Percentiles rank a stretch among this genome's conserved stretches.
phyloP scores from a whole-genome alignment of 495 filamentous ascomycete species.

The Elaphomyces granulatus region DNA sequence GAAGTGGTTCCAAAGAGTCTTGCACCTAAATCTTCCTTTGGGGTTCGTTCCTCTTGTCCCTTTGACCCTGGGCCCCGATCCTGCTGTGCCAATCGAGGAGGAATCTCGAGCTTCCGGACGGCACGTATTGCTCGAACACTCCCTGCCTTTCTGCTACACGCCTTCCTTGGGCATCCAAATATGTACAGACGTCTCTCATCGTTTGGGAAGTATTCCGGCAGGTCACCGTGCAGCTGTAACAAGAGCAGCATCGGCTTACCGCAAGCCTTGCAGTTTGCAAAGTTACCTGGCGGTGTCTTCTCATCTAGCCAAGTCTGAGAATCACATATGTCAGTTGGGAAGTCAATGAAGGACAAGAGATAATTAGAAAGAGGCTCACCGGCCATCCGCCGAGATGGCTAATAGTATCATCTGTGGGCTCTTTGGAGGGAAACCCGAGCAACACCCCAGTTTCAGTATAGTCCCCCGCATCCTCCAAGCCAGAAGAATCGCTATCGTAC shows the following conservation, averaged over 20 bases:
- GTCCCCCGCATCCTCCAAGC: constrained; percentile 44
- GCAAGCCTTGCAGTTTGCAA: constrained; percentile 83
- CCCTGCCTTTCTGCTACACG: constrained; percentile 72
- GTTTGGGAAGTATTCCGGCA: constrained; percentile 70
- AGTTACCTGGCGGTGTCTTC: constrained; percentile 52
- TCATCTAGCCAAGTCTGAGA: constrained; percentile 66
- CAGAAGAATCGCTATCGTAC: constrained; percentile 64
- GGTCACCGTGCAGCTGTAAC: constrained; percentile 80
- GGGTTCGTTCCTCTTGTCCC: constrained; percentile 11
- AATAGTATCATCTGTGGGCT: constrained; percentile 68
- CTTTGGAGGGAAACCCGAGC: constrained; percentile 76
- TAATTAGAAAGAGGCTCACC: constrained; percentile 39
- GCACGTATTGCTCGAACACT: constrained; percentile 59
- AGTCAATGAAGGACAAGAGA: neutral
- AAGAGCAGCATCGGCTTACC: constrained; percentile 70
- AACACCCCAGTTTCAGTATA: constrained; percentile 81
- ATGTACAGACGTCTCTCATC: constrained; percentile 81
- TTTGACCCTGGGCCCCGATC: constrained; percentile 25
- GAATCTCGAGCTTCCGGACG: constrained; percentile 29
- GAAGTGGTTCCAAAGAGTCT: constrained; percentile 39
- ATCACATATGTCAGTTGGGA: too few relatives aligned
- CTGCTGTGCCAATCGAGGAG: constrained; percentile 14
- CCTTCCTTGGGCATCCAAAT: constrained; percentile 61
- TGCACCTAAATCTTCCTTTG: constrained; percentile 41
- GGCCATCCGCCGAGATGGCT: constrained; percentile 80